Base-by-base conservation (phyloP, 768 basidiomycete genomes). In the Amanita jacksonii region DNA sequence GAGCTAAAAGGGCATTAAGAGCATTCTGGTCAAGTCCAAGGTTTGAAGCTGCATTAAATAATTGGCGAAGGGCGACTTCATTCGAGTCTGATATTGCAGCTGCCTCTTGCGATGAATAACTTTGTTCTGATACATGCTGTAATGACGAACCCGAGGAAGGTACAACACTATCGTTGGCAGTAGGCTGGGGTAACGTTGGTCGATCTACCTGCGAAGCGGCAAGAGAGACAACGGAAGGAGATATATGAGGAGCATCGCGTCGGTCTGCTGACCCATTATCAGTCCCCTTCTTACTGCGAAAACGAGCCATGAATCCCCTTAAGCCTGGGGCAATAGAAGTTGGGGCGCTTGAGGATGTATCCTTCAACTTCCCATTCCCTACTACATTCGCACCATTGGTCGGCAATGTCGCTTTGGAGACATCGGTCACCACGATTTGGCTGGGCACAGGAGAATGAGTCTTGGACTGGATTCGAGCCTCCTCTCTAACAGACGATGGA, bases 241-340 rank as follows among this genome's bases (percentile, higher is more conserved):
- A 39, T 30, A 41, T 34, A n/a, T 33, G 60, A 47, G 34, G 62
- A 47, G 36, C 41, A 31, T 20, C 34, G 20, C 40, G 31, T 8
- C 45, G 32, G 27, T 48, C 52, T 8, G 52, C 52, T 4, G 52
- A 51, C 12, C 49, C 40, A 18, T 28, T 56, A 48, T 45, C 54
- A 50, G 31, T 43, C 43, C 66, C 67, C 48, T 70, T 72, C 49
- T 71, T 73, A 25, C 63, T 61, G 28, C 84, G 73, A 57, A 89
- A 85, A 23, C 83, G 77, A 22, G 85, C 76, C 75, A 90, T 87
- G 60, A 90, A 81, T 10, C 85, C 81, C 59, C 77, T 85, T 19
- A 89, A 55, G 16, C 85, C 81, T 25, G 86, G 86, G 15, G 79
- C 70, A 20, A 82, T 74, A 16, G 81, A 77, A 3, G 83, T 74